Percentiles rank a stretch among this genome's conserved stretches.
Conservation (phyloP, 108 stramenopile species). For the Pseudonitzschia delicatissima region DNA sequence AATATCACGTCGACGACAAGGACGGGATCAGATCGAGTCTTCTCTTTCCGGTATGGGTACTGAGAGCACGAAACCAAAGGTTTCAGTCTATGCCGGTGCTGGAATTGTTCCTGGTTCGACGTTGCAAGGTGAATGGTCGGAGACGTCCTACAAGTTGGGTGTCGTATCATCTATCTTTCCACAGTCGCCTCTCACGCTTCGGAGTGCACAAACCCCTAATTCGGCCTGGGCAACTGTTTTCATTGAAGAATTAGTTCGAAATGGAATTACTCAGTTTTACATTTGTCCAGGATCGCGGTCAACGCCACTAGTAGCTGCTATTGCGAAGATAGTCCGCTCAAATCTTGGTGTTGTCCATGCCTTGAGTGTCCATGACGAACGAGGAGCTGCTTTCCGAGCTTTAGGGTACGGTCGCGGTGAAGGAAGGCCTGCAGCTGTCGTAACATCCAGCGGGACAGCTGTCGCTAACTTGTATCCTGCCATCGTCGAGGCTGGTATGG, state of each 20-base stretch:
- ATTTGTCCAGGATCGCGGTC: constrained; percentile 91
- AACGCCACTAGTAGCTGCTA: constrained; percentile 83
- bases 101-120: constrained; percentile 85
- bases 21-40: constrained; percentile 5
- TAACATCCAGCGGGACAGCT: constrained; percentile 92
- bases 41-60: background rate
- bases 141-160: constrained; percentile 72
- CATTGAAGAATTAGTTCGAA: constrained; percentile 86
- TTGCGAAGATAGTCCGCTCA: constrained; percentile 59
- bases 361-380: constrained; percentile 88
- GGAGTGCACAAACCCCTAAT: constrained; percentile 66
- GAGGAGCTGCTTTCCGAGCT: constrained; percentile 90
- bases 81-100: constrained; percentile 75
- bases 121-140: constrained; percentile 81
- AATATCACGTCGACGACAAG: constrained; percentile 27
- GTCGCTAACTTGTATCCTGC: constrained; percentile 91
- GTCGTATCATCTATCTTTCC: constrained; percentile 78
- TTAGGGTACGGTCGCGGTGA: constrained; percentile 76
- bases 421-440: constrained; percentile 79
- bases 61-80: constrained; percentile 7
- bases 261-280: constrained; percentile 81
- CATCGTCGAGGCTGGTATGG: constrained; percentile 79
- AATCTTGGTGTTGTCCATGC: constrained; percentile 63
- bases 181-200: constrained; percentile 73
- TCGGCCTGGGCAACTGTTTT: constrained; percentile 86